Percentiles rank a stretch among this genome's conserved stretches.
phyloP scores from a whole-genome alignment of 306 rosid species.

The Cicer arietinum region DNA sequence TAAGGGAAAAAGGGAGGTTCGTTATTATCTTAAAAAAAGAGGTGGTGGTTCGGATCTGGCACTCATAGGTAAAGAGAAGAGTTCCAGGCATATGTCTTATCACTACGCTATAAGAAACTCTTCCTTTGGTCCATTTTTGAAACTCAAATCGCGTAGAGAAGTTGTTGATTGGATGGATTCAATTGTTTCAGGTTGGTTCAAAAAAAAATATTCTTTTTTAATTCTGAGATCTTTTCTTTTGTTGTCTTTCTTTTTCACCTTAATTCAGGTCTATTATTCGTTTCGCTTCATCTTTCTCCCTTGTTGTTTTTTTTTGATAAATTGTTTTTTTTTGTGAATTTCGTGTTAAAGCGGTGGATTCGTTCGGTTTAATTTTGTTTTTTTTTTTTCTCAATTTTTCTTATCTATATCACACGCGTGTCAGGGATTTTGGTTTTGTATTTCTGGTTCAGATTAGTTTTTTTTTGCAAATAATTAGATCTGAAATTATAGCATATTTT shows the following conservation, averaged over 20 bases:
- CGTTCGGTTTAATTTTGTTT: background rate
- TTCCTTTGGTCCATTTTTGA: conserved; percentile 39
- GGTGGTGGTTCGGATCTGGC: conserved; percentile 81
- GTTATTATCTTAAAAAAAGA: conserved; percentile 59
- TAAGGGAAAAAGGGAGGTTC: conserved; percentile 78
- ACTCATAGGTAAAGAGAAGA: conserved; percentile 78
- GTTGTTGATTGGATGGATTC: conserved; percentile 81
- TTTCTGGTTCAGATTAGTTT: background rate
- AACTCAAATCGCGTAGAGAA: conserved; percentile 79
- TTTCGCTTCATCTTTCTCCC: too few species aligned
- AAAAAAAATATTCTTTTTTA: background rate
- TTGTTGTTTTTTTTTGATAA: too few species aligned
- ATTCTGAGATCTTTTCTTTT: conserved; percentile 1
- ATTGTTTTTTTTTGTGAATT: too few species aligned
- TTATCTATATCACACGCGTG: background rate
- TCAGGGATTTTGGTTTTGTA: background rate
- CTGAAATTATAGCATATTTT: background rate
- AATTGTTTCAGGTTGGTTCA: conserved; percentile 69
- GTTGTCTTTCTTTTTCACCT: too few species aligned
- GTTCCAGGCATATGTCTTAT: conserved; percentile 72
- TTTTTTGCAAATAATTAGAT: background rate
- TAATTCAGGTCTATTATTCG: too few species aligned
- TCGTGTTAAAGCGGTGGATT: background rate
- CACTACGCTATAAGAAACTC: conserved; percentile 53
- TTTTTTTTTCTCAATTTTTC: background rate